Evolutionary conservation across 2,329 filamentous ascomycete genomes (phyloP).

Genomic region (Ophiostoma ulmi): DNA sequence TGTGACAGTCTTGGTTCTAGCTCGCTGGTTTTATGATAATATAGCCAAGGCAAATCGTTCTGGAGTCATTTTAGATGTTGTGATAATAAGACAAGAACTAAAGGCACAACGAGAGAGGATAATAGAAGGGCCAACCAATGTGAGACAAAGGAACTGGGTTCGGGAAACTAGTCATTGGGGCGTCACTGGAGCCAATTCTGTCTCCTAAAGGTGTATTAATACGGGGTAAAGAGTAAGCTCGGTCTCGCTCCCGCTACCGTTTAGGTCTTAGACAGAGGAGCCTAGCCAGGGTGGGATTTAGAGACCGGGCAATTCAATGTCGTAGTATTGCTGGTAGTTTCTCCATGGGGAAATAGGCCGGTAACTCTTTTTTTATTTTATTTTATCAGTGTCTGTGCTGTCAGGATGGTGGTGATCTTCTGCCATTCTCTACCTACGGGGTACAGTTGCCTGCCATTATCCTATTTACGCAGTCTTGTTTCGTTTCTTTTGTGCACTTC

Average conservation of each 20-base stretch:
- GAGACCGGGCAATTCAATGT: neutral
- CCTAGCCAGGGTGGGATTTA: neutral
- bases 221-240: neutral
- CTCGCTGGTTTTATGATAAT: neutral
- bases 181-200: neutral
- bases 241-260: slow-evolving; percentile 4
- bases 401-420: neutral
- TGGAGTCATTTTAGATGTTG: neutral
- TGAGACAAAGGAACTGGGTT: neutral
- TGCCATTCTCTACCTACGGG: no score
- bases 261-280: neutral
- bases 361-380: neutral
- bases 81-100: neutral
- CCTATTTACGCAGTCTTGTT: neutral
- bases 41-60: neutral
- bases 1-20: neutral
- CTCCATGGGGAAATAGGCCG: no score
- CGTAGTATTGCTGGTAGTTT: neutral
- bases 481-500: neutral
- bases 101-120: neutral
- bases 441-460: neutral
- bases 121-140: neutral
- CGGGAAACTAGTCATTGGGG: neutral
- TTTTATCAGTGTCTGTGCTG: neutral
- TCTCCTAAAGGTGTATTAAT: neutral